Evolutionary conservation across 2,329 filamentous ascomycete genomes (phyloP), one percentile per base, ranked within the genome.

Genomic region (Phaeosphaeriaceae sp.): DNA sequence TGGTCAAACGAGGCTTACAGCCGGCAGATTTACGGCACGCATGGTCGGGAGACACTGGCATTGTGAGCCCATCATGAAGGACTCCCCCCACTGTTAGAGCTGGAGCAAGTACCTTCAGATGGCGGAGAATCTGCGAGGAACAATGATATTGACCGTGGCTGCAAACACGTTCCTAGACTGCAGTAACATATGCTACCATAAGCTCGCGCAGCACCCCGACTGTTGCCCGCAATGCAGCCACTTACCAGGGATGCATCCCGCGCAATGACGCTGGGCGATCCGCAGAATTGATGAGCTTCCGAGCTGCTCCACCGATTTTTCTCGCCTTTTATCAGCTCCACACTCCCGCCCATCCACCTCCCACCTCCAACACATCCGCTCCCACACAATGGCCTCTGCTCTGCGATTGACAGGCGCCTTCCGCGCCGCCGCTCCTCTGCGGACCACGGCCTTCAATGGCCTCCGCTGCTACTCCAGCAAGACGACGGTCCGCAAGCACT

Each of bases 391-490:
- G 92, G 90, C 92, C 79, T 88, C 92, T 77, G 86, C 91, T 78
- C 83, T 95, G 79, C 90, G 92, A 85, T 81, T 96, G 77, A 88
- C 90, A 83, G 87, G 91, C 80, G 88, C 91, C 81, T 85, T 98
- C 78, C 90, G 93, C 83, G 86, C 91, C 76, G 84, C 88, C 63
- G 65, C 77, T 57, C 71, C 92, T 76, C 85, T 86, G 78, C 85
- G 88, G 77, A 88, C 89, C 76, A 86, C 88, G 69, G 89, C 89
- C 78, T 93, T 93, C 85, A 92, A 89, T 83, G 89, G 91, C 78
- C 83, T 91, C 77, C 89, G 95, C 82, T 93, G 87, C 87, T 97
- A 97, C 84, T 97, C 93, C 70, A 80, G 80, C 71, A 97, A 97
- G 88, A 87, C 90, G 72, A 89, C 93, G 86, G 93, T 96, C 84